Conservation (phyloP, 495 filamentous ascomycete genomes). For the Arthonia radiata region DNA sequence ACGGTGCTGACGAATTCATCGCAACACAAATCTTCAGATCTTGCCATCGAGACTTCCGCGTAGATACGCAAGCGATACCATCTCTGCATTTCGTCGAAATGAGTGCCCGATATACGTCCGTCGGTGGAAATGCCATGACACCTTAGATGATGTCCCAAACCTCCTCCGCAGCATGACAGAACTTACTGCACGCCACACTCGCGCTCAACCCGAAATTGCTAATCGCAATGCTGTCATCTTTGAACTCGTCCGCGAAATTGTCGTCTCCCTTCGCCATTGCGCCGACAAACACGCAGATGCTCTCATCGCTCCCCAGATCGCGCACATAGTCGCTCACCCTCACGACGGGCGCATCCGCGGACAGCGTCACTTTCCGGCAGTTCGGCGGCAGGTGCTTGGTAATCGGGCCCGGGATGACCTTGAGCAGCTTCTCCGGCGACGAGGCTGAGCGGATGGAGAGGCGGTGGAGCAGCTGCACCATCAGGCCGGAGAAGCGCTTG, state of each 20-base stretch:
- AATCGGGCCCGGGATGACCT: conserved; percentile 94
- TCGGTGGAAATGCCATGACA: too few species aligned
- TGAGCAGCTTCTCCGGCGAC: conserved; percentile 88
- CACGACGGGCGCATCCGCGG: conserved; percentile 70
- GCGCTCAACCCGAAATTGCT: conserved; percentile 94
- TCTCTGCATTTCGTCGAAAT: too few species aligned
- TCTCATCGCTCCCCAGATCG: conserved; percentile 53
- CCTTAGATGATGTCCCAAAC: conserved; percentile 71
- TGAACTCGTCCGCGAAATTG: conserved; percentile 80
- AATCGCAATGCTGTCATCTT: conserved; percentile 93
- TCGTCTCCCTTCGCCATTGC: conserved; percentile 95
- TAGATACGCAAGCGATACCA: too few species aligned
- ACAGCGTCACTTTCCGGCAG: conserved; percentile 90
- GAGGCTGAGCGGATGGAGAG: conserved; percentile 87
- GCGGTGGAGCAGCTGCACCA: conserved; percentile 96
- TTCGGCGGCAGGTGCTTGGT: conserved; percentile 90
- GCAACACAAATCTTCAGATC: too few species aligned
- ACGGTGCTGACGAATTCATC: too few species aligned
- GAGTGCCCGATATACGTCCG: too few species aligned
- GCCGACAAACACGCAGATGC: conserved; percentile 89
- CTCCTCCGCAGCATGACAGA: conserved; percentile 95
- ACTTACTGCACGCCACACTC: conserved; percentile 95
- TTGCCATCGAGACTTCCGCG: too few species aligned
- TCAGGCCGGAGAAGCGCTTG: conserved; percentile 93
- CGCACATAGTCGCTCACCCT: conserved; percentile 74